Percentiles rank a stretch among this genome's conserved stretches.
Evolutionary conservation across 495 filamentous ascomycete species (phyloP).

Genomic region (Penicillium egyptiacum): DNA sequence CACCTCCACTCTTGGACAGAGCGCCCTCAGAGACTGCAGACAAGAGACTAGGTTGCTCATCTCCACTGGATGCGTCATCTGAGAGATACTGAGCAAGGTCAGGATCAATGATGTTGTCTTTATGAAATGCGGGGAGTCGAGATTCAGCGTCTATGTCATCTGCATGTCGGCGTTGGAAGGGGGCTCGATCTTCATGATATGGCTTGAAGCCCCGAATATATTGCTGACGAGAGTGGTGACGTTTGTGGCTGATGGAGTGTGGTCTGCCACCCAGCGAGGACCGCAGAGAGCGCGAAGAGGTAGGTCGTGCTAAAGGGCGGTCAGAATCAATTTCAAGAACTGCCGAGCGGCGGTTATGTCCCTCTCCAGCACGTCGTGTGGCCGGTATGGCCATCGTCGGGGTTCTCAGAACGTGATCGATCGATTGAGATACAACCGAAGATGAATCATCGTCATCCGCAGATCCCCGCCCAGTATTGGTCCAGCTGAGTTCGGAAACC

Average conservation of each 20-base stretch:
- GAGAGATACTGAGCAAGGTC: slow-evolving; percentile 94
- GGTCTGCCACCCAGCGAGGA: slow-evolving; percentile 62
- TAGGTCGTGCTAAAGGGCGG: slow-evolving; percentile 71
- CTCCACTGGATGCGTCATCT: slow-evolving; percentile 87
- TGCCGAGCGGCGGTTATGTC: slow-evolving; percentile 77
- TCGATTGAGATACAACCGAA: slow-evolving; percentile 47
- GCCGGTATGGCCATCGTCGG: slow-evolving; percentile 84
- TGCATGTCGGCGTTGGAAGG: slow-evolving; percentile 74
- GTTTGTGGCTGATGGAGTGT: slow-evolving; percentile 73
- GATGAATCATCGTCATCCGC: slow-evolving; percentile 48
- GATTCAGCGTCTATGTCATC: slow-evolving; percentile 64
- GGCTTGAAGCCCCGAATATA: slow-evolving; percentile 58
- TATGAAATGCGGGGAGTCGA: slow-evolving; percentile 87
- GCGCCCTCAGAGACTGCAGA: slow-evolving; percentile 61
- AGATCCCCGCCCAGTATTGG: slow-evolving; percentile 25
- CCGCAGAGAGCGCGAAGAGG: slow-evolving; percentile 91
- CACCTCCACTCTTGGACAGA: slow-evolving; percentile 49
- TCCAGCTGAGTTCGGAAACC: slow-evolving; percentile 36
- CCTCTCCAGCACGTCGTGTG: slow-evolving; percentile 77
- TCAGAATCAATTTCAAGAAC: slow-evolving; percentile 87
- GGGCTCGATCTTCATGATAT: slow-evolving; percentile 75
- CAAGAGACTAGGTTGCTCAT: slow-evolving; percentile 87
- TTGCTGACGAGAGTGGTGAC: slow-evolving; percentile 85
- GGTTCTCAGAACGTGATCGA: slow-evolving; percentile 48
- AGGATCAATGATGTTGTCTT: slow-evolving; percentile 97